Evolutionary conservation across 352 stramenopile species (phyloP).

Genomic region (Pythium monospermum): DNA sequence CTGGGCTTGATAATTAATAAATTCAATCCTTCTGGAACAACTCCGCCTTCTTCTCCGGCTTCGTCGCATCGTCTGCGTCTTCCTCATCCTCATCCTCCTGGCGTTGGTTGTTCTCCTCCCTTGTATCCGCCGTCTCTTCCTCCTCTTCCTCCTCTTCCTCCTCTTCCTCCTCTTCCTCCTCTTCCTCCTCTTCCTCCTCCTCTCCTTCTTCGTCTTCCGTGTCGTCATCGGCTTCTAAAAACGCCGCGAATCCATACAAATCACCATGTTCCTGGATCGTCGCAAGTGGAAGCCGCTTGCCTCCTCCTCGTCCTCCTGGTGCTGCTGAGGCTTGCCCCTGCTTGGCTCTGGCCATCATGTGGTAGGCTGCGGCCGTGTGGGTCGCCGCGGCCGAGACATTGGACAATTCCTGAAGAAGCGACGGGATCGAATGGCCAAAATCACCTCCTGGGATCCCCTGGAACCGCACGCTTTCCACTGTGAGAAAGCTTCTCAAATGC

Average conservation of each 20-base stretch:
- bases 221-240: no score
- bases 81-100: background rate
- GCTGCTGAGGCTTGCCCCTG: no score
- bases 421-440: constrained; percentile 34
- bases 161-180: constrained; percentile 23
- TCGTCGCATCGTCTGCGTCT: background rate
- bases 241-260: no score
- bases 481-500: constrained; percentile 59
- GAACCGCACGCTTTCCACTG: constrained; percentile 41
- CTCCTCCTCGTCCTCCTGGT: no score
- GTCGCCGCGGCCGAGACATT: constrained; percentile 15
- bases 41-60: background rate
- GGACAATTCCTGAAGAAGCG: constrained; percentile 44
- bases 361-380: no score
- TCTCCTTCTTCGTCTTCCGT: no score
- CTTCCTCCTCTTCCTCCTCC: constrained; percentile 24
- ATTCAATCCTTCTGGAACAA: no score
- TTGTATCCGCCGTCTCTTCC: constrained; percentile 5
- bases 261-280: constrained; percentile 38
- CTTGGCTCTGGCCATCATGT: no score
- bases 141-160: constrained; percentile 28
- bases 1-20: no score
- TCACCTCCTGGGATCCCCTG: constrained; percentile 28
- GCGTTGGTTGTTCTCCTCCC: constrained; percentile 5
- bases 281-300: constrained; percentile 38